phyloP scores from a whole-genome alignment of 2,329 filamentous ascomycete species.

The Pseudovirgaria hyperparasitica region DNA sequence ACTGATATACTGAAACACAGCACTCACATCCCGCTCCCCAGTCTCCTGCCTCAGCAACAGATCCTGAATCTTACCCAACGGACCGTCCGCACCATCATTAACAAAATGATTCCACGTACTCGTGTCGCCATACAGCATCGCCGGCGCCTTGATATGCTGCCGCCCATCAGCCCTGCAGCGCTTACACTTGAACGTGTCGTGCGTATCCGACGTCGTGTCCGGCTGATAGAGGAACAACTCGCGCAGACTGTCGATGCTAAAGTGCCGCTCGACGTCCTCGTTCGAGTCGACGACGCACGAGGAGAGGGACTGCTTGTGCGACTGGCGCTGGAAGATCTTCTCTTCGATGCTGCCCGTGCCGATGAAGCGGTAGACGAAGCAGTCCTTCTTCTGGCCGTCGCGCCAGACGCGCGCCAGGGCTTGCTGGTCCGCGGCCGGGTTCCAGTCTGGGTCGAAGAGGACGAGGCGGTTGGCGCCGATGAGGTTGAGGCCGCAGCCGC shows the following conservation, averaged over 20 bases:
- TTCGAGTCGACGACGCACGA: constrained; percentile 93
- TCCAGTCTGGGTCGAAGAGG: constrained; percentile 91
- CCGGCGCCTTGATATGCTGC: constrained; percentile 80
- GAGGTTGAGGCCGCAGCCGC: constrained; percentile 89
- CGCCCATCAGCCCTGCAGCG: constrained; percentile 74
- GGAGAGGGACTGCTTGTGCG: constrained; percentile 92
- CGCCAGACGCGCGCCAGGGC: constrained; percentile 95
- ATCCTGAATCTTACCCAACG: constrained; percentile 76
- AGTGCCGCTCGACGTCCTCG: constrained; percentile 94
- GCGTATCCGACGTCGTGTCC: constrained; percentile 80
- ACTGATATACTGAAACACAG: constrained; percentile 97
- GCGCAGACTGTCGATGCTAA: constrained; percentile 77
- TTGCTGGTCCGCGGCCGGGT: constrained; percentile 93
- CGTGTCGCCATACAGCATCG: constrained; percentile 94
- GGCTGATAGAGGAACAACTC: constrained; percentile 90
- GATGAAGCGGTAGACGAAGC: constrained; percentile 99
- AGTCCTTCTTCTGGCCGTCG: constrained; percentile 98
- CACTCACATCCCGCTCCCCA: constrained; percentile 67
- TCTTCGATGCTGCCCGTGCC: constrained; percentile 96
- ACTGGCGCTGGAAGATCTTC: constrained; percentile 98
- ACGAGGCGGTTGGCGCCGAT: constrained; percentile 91
- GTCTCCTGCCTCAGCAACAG: constrained; percentile 78
- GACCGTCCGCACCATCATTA: constrained; percentile 55
- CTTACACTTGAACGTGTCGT: constrained; percentile 98
- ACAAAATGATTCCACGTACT: constrained; percentile 99